Conservation (phyloP, 768 basidiomycete species). For the Suillus clintonianus region DNA sequence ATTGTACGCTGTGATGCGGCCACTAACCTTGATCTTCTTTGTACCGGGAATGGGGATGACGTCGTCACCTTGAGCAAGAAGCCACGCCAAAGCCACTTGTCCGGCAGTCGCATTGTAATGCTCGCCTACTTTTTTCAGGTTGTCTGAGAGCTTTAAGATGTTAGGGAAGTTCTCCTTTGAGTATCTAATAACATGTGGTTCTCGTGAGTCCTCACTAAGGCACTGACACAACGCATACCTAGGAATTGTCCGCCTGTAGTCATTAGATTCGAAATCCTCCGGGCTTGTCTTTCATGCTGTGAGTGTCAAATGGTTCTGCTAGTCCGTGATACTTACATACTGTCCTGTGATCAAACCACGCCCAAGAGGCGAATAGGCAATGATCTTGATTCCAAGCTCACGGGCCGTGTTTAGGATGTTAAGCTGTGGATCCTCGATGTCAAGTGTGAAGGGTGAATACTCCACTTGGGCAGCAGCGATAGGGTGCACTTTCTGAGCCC, state of each 20-base stretch:
- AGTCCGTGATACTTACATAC: constrained; percentile 32
- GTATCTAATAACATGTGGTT: constrained; percentile 28
- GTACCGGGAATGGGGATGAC: constrained; percentile 45
- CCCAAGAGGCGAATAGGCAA: constrained; percentile 56
- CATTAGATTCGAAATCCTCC: constrained; percentile 31
- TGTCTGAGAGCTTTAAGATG: constrained; percentile 40
- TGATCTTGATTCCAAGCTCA: constrained; percentile 49
- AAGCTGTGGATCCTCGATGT: constrained; percentile 47
- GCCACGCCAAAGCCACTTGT: constrained; percentile 43
- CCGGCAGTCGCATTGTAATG: constrained; percentile 37
- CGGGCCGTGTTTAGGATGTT: constrained; percentile 43
- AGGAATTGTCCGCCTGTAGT: constrained; percentile 25
- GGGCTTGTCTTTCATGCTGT: constrained; percentile 26
- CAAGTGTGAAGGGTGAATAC: constrained; percentile 51
- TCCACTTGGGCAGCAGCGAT: constrained; percentile 53
- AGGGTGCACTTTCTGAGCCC: constrained; percentile 52
- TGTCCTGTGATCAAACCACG: constrained; percentile 52
- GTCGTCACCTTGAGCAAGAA: constrained; percentile 39
- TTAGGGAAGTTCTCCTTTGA: constrained; percentile 47
- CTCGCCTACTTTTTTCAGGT: constrained; percentile 33
- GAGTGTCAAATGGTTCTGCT: not conserved
- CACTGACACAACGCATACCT: constrained; percentile 29
- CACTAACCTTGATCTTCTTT: constrained; percentile 32
- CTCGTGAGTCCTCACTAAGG: constrained; percentile 27
- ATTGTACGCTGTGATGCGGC: not conserved